Evolutionary conservation across 768 basidiomycete species (phyloP).

Genomic region (Mycena leptocephala): DNA sequence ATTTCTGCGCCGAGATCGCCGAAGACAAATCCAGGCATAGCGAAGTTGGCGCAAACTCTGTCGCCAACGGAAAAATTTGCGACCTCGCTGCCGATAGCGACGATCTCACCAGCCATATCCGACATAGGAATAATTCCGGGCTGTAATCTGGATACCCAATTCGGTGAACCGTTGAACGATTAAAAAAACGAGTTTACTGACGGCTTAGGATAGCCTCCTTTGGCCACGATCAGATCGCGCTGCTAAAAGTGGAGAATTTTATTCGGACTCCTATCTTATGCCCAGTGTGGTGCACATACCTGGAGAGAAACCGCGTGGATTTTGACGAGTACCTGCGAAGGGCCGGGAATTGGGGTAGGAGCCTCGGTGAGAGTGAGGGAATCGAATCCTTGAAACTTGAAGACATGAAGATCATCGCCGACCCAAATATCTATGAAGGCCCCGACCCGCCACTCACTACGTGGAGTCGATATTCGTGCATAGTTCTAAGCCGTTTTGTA

Average conservation of each 20-base stretch:
- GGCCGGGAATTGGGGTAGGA: constrained; percentile 44
- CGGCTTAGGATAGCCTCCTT: constrained; percentile 21
- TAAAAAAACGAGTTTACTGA: not conserved
- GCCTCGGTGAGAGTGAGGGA: constrained; percentile 18
- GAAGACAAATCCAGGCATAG: constrained; percentile 49
- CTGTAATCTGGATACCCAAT: constrained; percentile 15
- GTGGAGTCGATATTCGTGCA: constrained; percentile 28
- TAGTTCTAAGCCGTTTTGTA: not conserved
- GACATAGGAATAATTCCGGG: constrained; percentile 51
- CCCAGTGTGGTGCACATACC: constrained; percentile 11
- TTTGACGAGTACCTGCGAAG: constrained; percentile 57
- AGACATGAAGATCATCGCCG: not conserved
- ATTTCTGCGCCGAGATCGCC: constrained; percentile 53
- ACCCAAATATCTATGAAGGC: not conserved
- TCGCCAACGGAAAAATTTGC: constrained; percentile 26
- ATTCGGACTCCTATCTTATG: not conserved
- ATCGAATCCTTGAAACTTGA: constrained; percentile 22
- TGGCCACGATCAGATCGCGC: constrained; percentile 55
- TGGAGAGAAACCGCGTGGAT: constrained; percentile 59
- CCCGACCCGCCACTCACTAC: not conserved
- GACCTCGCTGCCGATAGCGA: constrained; percentile 18
- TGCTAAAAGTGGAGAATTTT: constrained; percentile 35
- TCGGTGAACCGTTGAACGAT: not conserved
- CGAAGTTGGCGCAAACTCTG: constrained; percentile 53
- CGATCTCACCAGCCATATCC: constrained; percentile 45